Conservation (phyloP, 345 rosid species). For the Sonneratia alba region DNA sequence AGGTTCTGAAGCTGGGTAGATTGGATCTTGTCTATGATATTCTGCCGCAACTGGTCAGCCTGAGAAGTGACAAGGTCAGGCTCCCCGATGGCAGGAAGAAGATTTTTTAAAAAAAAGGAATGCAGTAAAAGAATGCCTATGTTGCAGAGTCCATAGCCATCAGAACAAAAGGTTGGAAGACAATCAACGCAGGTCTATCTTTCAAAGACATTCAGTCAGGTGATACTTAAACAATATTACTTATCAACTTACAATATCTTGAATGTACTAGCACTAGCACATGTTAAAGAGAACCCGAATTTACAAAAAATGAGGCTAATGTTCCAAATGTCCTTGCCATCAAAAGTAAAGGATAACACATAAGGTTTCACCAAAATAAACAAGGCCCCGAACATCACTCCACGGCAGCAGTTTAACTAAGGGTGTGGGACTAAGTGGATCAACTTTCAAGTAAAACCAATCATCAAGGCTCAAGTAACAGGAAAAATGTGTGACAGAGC, state of each 20-base stretch:
- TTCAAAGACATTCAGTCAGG: neutral
- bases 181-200: neutral
- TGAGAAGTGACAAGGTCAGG: constrained; percentile 7
- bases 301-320: neutral
- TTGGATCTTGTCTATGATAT: constrained; percentile 52
- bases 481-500: neutral
- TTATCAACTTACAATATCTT: neutral
- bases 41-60: constrained; percentile 51
- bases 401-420: no score
- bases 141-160: neutral
- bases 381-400: no score
- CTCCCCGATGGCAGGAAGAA: neutral
- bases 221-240: neutral
- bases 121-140: neutral
- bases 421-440: neutral
- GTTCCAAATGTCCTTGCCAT: neutral
- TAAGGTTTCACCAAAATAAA: no score
- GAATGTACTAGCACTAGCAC: neutral
- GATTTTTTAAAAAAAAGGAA: neutral
- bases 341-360: neutral
- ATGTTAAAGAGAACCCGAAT: neutral
- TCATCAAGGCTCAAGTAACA: neutral
- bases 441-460: neutral
- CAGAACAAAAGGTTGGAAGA: neutral
- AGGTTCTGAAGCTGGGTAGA: constrained; percentile 42